Evolutionary conservation across 768 basidiomycete genomes (phyloP).

Genomic region (Termitomyces sp.): DNA sequence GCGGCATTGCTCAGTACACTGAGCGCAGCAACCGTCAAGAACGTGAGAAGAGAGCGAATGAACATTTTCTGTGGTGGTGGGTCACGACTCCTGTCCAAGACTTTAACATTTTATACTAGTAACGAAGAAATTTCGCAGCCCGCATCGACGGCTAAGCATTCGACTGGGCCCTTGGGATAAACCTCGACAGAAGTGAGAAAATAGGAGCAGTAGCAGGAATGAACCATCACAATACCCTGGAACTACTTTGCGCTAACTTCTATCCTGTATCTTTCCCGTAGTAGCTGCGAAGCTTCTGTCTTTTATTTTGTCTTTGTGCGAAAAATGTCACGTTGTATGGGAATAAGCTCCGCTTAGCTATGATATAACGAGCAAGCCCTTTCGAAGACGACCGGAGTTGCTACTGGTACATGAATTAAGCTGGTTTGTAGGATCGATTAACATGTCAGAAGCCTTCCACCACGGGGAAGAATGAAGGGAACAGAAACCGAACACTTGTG

Average conservation of each 20-base stretch:
- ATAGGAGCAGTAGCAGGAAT: background rate
- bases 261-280: background rate
- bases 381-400: background rate
- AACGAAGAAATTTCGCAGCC: background rate
- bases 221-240: background rate
- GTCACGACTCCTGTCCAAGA: too few relatives aligned
- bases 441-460: background rate
- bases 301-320: background rate
- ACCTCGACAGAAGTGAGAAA: background rate
- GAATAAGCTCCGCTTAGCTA: background rate
- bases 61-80: slow-evolving; percentile 2
- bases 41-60: slow-evolving; percentile 6
- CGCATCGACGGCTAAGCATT: background rate
- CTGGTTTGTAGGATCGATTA: background rate
- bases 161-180: background rate
- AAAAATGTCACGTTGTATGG: background rate
- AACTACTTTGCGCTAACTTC: background rate
- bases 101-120: background rate
- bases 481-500: too few relatives aligned
- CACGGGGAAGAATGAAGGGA: too few relatives aligned
- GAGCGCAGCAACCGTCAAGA: slow-evolving; percentile 15
- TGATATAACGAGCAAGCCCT: background rate
- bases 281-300: background rate
- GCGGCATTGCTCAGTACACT: slow-evolving; percentile 23
- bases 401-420: background rate